Evolutionary conservation across 176 grass and related monocot genomes (phyloP), one percentile per base, ranked within the genome.

Genomic region (Cymbopogon citratus): DNA sequence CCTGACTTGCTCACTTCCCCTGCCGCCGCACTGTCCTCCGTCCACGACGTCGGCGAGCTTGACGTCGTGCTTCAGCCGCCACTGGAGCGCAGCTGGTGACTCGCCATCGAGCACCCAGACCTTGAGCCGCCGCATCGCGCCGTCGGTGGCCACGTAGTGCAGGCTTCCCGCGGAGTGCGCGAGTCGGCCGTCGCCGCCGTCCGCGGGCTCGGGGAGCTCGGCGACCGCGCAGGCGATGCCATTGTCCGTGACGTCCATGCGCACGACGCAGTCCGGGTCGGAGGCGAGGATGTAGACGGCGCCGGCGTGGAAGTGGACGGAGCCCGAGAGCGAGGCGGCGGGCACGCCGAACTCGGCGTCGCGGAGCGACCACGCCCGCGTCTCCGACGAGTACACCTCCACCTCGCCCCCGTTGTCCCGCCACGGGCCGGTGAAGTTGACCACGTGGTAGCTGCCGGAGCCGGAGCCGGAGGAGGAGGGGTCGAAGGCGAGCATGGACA

Each of bases 311-410:
- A 81, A 90, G 66, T 89, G 87, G 78, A 72, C 78, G 5, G 75
- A 59, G 21, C 64, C 45, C 4, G 87, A 82, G 35, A 95, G 84
- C 11, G 85, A 65, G 24, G 27, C 71, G 8, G 87, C 73, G 0
- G 39, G 40, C 5, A 95, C 29, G 25, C 85, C 85, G 67, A 88
- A 90, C 0, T 90, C 68, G 31, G 66, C 63, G 15, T 84, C 79
- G 68, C 21, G 87, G 9, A 9, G 2, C 3, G 76, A 1, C 90
- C 93, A 95, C 51, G 54, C 40, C 43, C 64, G 8, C 5, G 84
- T 43, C 60, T 74, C 87, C 12, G 90, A 92, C 44, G 93, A 90
- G 90, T 75, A 95, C 43, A 90, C 85, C 80, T 95, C 90, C 31
- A 92, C 21, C 64, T 71, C 41, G 9, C 87, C 87, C 14, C 79